Base-by-base conservation (phyloP, 2,329 filamentous ascomycete species). In the Colletotrichum limetticola region DNA sequence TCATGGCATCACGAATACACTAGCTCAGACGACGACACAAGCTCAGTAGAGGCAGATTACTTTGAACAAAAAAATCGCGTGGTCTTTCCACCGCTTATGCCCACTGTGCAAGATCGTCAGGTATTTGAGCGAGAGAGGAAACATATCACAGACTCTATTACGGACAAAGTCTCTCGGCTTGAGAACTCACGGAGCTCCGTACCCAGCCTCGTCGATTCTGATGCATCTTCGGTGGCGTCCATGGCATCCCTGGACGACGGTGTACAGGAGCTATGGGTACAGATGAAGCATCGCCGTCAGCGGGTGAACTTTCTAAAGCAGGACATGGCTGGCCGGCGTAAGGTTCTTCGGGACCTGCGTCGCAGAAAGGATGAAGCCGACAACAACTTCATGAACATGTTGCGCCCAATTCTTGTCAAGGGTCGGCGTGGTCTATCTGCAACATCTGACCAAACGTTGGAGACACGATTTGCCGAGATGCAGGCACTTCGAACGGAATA, bases 331-430 rank as follows among this genome's bases (percentile, higher is more conserved):
- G 66, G 68, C 19, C 79, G 77, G 61, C 79, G 83, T 37, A 79
- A 77, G 42, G 75, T 78, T 46, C 63, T 85, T 49, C 77, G 78
- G 53, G 72, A 79, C 5, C 67, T 83, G 22, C 80, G 83, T 1
- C 79, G 75, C 22, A 75, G 74, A 28, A 82, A 79, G 64, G 80
- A 83, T 52, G 77, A 80, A 30, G 79, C 82, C 6, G 84, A 85
- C 61, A 85, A 85, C 74, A 78, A 78, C 1, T 83, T 85, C 58
- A 84, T 85, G 83, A 78, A 79, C 32, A 74, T 82, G 19, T 74
- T 85, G 24, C 79, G 84, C 4, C 83, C 82, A 0, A 77, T 84
- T 28, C 76, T 85, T 4, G 76, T 83, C 24, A 79, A 76, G 59
- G 78, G 77, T 24, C 71, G 74, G 16, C 55, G 64, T 16, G 75